These are phyloP conservation scores for Thecaphora frezii DNA, from an alignment of 1,284 basidiomycete species.

Conservation along the genomic window DNA sequence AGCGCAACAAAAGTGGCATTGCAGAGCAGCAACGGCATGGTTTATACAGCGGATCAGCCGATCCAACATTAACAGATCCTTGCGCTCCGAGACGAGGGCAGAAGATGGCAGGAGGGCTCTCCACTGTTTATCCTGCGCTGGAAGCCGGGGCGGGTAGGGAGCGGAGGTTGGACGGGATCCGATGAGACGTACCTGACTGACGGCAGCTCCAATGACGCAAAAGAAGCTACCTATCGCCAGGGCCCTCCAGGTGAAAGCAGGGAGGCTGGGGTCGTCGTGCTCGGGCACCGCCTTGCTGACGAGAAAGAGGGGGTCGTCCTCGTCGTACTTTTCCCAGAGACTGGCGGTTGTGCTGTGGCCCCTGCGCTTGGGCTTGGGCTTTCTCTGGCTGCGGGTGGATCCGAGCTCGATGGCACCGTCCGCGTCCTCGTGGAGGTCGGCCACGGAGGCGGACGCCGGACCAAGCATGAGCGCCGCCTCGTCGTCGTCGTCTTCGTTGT, in stretches of 20 bases:
- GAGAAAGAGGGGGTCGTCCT: slow-evolving; percentile 44
- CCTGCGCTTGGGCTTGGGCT: slow-evolving; percentile 9
- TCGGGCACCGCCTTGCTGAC: slow-evolving; percentile 62
- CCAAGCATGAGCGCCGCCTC: slow-evolving; percentile 40
- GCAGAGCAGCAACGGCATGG: no score
- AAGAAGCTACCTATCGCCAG: slow-evolving; percentile 64
- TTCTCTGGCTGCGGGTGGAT: background rate
- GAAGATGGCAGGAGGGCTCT: no score
- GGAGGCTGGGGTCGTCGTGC: slow-evolving; percentile 64
- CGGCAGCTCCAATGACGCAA: slow-evolving; percentile 64
- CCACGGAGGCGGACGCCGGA: slow-evolving; percentile 13
- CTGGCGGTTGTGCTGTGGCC: slow-evolving; percentile 14
- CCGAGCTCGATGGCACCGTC: slow-evolving; percentile 8
- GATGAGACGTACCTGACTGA: slow-evolving; percentile 54
- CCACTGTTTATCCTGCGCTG: no score
- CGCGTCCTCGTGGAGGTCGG: slow-evolving; percentile 12
- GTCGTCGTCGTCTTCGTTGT: slow-evolving; percentile 19
- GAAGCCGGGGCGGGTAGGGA: no score
- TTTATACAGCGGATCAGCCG: no score
- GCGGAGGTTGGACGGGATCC: no score
- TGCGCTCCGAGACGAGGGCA: no score
- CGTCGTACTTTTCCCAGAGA: slow-evolving; percentile 36
- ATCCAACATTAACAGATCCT: no score
- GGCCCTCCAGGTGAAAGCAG: slow-evolving; percentile 64
- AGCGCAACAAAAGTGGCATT: background rate